Evolutionary conservation across 2,329 filamentous ascomycete genomes (phyloP).

Genomic region (Trichoderma endophyticum): DNA sequence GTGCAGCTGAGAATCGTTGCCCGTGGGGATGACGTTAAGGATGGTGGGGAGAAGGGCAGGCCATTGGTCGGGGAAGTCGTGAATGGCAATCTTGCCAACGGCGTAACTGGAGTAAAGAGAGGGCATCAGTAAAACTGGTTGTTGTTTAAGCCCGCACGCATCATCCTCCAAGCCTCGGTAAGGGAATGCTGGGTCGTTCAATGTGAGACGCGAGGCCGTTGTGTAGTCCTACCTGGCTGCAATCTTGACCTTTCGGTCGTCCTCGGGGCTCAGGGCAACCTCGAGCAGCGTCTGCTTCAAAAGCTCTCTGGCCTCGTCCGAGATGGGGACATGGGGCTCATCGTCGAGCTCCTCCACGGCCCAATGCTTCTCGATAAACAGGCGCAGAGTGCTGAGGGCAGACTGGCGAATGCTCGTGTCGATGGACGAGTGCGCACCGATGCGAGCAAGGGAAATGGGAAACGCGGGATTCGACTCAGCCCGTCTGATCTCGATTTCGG

Average conservation of each 20-base stretch:
- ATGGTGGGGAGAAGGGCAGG: conserved; percentile 80
- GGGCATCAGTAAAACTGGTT: not conserved
- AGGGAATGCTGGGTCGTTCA: not conserved
- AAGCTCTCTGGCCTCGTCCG: conserved; percentile 68
- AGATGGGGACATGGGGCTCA: conserved; percentile 59
- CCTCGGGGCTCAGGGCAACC: conserved; percentile 68
- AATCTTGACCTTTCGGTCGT: conserved; percentile 81
- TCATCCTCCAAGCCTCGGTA: not conserved
- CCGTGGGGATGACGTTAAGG: conserved; percentile 71
- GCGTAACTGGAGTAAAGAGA: conserved; percentile 48
- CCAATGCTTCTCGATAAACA: conserved; percentile 84
- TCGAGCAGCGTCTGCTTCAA: conserved; percentile 73
- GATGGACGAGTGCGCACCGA: conserved; percentile 73
- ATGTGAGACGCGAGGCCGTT: not conserved
- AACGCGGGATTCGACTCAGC: conserved; percentile 69
- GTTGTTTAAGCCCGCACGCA: not conserved
- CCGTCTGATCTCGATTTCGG: conserved; percentile 76
- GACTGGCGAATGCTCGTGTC: conserved; percentile 76
- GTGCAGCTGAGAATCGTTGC: conserved; percentile 76
- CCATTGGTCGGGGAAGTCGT: conserved; percentile 95
- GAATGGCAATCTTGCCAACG: conserved; percentile 89
- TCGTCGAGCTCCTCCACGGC: conserved; percentile 70
- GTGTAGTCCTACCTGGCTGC: conserved; percentile 67
- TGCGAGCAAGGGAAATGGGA: conserved; percentile 73
- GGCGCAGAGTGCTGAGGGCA: conserved; percentile 74